Conservation (phyloP, 352 stramenopile genomes). For the Globisporangium perplexum region DNA sequence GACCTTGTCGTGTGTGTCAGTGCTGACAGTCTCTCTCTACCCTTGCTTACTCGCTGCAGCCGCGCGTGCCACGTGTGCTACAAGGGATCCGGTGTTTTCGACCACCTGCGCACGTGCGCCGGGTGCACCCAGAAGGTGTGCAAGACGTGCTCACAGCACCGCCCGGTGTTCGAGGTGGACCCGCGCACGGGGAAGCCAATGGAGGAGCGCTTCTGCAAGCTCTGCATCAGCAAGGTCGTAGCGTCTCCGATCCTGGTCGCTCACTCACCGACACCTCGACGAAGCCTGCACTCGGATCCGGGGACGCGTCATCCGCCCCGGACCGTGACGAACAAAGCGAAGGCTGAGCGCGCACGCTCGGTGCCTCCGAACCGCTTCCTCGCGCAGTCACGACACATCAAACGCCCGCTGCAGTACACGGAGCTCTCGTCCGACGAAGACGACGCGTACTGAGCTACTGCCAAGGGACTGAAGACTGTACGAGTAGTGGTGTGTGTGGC, state of each 20-base stretch:
- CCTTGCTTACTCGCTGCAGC: conserved; percentile 1
- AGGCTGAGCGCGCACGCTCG: conserved; percentile 1
- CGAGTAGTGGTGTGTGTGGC: not conserved
- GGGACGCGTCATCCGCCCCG: not conserved
- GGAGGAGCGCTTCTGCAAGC: conserved; percentile 11
- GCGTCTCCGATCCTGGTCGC: not conserved
- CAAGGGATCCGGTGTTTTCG: conserved; percentile 4
- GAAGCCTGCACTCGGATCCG: conserved; percentile 5
- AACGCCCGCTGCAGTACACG: conserved; percentile 1
- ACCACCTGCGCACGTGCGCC: conserved; percentile 12
- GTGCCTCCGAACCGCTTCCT: conserved; percentile 4
- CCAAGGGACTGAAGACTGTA: not conserved
- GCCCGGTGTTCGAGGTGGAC: conserved; percentile 8
- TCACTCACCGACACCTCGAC: not conserved
- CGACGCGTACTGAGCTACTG: not conserved
- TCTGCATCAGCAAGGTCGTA: conserved; percentile 10
- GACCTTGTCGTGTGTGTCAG: not conserved
- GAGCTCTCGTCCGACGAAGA: conserved; percentile 6
- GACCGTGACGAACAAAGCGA: conserved; percentile 1
- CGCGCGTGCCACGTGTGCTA: conserved; percentile 1
- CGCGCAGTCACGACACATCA: conserved; percentile 10
- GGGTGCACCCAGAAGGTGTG: conserved; percentile 33
- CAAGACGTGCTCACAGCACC: conserved; percentile 22
- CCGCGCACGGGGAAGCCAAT: conserved; percentile 2
- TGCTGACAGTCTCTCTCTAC: conserved; percentile 12